Evolutionary conservation across 169 alveolate species (phyloP).

Genomic region (Eimeria necatrix): DNA sequence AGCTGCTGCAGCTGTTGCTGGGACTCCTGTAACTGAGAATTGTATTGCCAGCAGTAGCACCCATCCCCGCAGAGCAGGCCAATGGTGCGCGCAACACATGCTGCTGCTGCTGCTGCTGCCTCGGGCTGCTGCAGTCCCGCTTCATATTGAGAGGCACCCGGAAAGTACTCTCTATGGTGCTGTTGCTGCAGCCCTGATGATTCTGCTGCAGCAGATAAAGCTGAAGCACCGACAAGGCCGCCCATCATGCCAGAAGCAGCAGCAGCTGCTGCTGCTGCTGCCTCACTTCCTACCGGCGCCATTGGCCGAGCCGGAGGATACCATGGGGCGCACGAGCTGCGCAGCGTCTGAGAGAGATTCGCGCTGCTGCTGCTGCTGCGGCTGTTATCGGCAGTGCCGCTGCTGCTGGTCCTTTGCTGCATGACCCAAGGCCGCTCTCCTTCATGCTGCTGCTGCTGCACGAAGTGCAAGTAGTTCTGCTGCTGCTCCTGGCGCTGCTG

Average conservation of each 20-base stretch:
- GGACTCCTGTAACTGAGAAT: neutral
- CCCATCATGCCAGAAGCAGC: constrained; percentile 7
- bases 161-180: neutral
- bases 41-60: constrained; percentile 45
- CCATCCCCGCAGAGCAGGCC: constrained; percentile 2
- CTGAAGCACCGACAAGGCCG: neutral
- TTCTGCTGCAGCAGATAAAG: constrained; percentile 14
- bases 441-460: constrained; percentile 26
- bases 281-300: neutral
- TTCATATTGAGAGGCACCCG: neutral
- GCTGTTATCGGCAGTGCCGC: neutral
- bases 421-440: neutral
- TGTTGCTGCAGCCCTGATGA: constrained; percentile 44
- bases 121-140: neutral
- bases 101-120: constrained; percentile 48
- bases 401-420: constrained; percentile 45
- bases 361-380: constrained; percentile 55
- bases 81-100: neutral
- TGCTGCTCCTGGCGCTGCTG: constrained; percentile 30
- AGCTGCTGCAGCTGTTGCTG: constrained; percentile 56
- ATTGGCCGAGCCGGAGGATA: neutral
- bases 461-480: constrained; percentile 1
- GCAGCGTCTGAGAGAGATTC: neutral
- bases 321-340: constrained; percentile 26
- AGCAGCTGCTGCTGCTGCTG: constrained; percentile 44